Evolutionary conservation across 768 basidiomycete species (phyloP), one percentile per base, ranked within the genome.

Genomic region (Agrocybe praecox): DNA sequence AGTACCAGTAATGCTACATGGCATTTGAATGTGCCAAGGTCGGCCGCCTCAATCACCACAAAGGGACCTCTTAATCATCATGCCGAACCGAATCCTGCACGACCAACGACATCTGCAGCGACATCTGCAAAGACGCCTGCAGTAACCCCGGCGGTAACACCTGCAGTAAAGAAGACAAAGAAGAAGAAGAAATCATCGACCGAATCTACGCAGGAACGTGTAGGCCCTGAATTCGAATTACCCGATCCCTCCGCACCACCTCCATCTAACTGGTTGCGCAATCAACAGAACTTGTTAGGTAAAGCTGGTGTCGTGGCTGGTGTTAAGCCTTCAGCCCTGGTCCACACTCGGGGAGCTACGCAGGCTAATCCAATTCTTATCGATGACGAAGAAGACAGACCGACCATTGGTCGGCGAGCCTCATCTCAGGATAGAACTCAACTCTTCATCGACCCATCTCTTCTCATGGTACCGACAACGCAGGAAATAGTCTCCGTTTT

Each of bases 241-340:
- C 90, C 89, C 0, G 82, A 84, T 60, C 82, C 87, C 21, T 76
- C 81, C 48, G 80, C 76, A 42, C 87, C 86, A 1, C 72, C 77
- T 15, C 90, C 90, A 17, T 71, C 81, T 8, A 84, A 90, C 67
- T 89, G 90, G 55, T 72, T 92, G 49, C 86, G 90, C 26, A 90
- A 82, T 61, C 90, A 92, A 67, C 76, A 84, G 32, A 85, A 86
- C 0, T 74, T 92, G 2, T 77, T 92, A 8, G 90, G 90, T 9
- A 78, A 80, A 17, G 90, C 90, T 11, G 90, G 90, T 33, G 71
- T 88, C 42, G 83, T 92, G 18, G 84, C 81, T 36, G 82, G 83
- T 4, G 75, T 92, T 21, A 86, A 84, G 52, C 85, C 89, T 22
- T 74, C 82, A 17, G 75, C 78, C 34, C 75, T 86, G 21, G 70